These are phyloP conservation scores for Huntiella moniliformis DNA, from an alignment of 2,329 filamentous ascomycete species.

Conservation along the genomic window DNA sequence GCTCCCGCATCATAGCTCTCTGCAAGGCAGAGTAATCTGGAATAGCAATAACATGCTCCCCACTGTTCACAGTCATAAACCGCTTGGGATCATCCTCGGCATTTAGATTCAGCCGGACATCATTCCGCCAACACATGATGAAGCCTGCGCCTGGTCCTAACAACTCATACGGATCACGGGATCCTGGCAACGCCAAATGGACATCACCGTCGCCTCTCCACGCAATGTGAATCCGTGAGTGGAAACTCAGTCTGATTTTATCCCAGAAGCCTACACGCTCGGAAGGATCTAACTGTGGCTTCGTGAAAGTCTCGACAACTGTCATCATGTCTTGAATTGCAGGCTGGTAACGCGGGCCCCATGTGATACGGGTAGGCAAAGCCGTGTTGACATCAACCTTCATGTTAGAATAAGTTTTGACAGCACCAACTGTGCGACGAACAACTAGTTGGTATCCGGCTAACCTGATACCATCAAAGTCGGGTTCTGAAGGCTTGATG, in stretches of 20 bases:
- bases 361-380: conserved; percentile 81
- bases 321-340: conserved; percentile 99
- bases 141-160: conserved; percentile 88
- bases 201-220: conserved; percentile 96
- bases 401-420: conserved; percentile 93
- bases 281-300: conserved; percentile 81
- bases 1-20: conserved; percentile 37
- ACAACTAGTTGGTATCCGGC: conserved; percentile 68
- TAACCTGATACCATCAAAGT: conserved; percentile 8
- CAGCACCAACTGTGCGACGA: conserved; percentile 74
- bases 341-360: conserved; percentile 94
- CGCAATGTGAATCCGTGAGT: conserved; percentile 70
- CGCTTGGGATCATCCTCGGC: conserved; percentile 71
- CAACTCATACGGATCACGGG: conserved; percentile 81
- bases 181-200: conserved; percentile 77
- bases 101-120: conserved; percentile 75
- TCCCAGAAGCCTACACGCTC: conserved; percentile 97
- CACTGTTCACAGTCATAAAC: conserved; percentile 91
- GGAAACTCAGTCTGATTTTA: conserved; percentile 85
- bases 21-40: conserved; percentile 86
- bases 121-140: conserved; percentile 95
- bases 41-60: conserved; percentile 83
- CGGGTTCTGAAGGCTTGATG: conserved; percentile 39
- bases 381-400: conserved; percentile 82
- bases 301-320: conserved; percentile 92